Conservation (phyloP, 768 basidiomycete genomes). For the Tricholoma bakamatsutake region DNA sequence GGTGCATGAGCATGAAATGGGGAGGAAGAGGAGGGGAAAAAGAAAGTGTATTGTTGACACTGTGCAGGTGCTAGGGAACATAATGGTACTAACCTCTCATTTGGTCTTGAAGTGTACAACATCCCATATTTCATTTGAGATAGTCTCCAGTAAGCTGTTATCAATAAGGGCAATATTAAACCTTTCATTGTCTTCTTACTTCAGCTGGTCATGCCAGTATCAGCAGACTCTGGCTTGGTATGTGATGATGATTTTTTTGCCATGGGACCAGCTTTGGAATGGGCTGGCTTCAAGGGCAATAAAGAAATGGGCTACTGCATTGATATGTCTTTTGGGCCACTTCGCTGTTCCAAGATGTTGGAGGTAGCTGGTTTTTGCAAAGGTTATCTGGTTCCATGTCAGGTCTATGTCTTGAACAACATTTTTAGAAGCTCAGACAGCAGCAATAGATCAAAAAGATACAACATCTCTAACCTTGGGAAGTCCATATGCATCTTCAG, state of each 20-base stretch:
- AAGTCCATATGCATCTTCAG: constrained; percentile 12
- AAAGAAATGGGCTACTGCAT: too few species aligned
- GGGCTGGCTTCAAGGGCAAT: too few species aligned
- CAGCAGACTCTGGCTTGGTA: constrained; percentile 10
- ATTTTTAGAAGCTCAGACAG: constrained; percentile 14
- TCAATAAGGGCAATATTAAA: constrained; percentile 9
- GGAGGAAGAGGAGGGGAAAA: not conserved
- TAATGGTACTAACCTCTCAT: not conserved
- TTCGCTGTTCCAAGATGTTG: too few species aligned
- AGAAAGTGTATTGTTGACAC: not conserved
- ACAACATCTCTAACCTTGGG: constrained; percentile 6
- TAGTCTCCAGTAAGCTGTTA: not conserved
- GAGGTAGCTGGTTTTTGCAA: too few species aligned
- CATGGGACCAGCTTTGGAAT: constrained; percentile 4
- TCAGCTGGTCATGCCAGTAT: constrained; percentile 8
- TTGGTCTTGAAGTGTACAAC: not conserved
- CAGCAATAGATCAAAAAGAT: constrained; percentile 5
- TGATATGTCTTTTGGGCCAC: too few species aligned
- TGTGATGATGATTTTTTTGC: constrained; percentile 3
- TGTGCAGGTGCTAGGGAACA: not conserved
- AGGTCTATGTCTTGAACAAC: constrained; percentile 11
- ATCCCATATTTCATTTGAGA: too few species aligned
- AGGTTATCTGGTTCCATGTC: constrained; percentile 8
- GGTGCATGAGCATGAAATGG: too few species aligned
- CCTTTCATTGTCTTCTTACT: not conserved